phyloP scores from a whole-genome alignment of 129 eudicot genomes.

The Pseudognaphalium luteoalbum region DNA sequence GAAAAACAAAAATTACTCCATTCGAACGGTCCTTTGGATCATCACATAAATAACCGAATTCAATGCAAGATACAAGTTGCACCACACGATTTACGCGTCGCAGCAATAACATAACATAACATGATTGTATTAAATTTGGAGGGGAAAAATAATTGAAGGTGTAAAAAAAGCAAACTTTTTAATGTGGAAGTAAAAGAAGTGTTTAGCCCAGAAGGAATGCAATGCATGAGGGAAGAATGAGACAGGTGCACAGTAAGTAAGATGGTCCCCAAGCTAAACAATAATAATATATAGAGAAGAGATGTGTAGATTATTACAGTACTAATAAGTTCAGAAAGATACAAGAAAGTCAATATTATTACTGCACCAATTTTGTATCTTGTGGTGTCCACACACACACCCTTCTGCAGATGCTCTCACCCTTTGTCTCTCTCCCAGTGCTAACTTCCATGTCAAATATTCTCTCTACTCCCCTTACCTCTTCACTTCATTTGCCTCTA shows the following conservation, averaged over 20 bases:
- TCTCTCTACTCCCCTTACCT: conserved; percentile 23
- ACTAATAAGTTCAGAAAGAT: conserved; percentile 35
- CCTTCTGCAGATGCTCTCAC: conserved; percentile 44
- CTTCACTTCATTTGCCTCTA: conserved; percentile 29
- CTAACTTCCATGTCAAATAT: conserved; percentile 75
- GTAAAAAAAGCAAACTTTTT: conserved; percentile 13
- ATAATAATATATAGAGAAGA: conserved; percentile 12
- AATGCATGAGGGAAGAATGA: conserved; percentile 25
- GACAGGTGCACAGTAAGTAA: conserved; percentile 29
- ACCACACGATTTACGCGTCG: conserved; percentile 12
- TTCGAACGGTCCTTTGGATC: not conserved
- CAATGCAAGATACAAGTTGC: conserved; percentile 13
- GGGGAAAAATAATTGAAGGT: conserved; percentile 26
- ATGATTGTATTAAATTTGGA: conserved; percentile 12
- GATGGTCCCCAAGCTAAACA: conserved; percentile 38
- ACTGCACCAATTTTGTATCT: conserved; percentile 51
- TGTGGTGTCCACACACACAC: conserved; percentile 42
- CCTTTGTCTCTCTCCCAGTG: conserved; percentile 53
- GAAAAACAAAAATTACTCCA: conserved; percentile 9
- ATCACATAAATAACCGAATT: not conserved
- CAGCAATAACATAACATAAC: conserved; percentile 8
- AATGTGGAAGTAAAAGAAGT: conserved; percentile 6
- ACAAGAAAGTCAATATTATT: conserved; percentile 31
- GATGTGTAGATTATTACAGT: conserved; percentile 4
- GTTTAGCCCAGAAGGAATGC: conserved; percentile 5